Percentiles rank a stretch among this genome's conserved stretches.
Conservation (phyloP, 805 yeast genomes). For the Suhomyces pyralidae region DNA sequence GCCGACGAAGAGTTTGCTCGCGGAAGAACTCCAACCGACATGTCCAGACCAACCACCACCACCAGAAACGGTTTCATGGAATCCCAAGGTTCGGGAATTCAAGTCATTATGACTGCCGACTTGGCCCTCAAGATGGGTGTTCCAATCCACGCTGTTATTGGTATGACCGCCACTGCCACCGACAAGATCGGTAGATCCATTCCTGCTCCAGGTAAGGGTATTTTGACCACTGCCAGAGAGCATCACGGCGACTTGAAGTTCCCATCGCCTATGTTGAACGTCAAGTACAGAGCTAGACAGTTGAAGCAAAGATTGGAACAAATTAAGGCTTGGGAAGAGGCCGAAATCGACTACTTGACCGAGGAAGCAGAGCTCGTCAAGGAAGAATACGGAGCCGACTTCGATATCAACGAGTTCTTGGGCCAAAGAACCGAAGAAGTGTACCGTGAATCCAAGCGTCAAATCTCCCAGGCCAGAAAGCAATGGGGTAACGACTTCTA, state of each 20-base stretch:
- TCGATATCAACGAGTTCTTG: constrained; percentile 49
- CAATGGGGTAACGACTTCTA: constrained; percentile 96
- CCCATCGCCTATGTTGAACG: constrained; percentile 77
- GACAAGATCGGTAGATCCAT: constrained; percentile 98
- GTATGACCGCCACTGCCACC: constrained; percentile 92
- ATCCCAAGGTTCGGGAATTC: constrained; percentile 99
- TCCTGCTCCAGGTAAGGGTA: constrained; percentile 99
- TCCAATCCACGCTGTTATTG: constrained; percentile 94
- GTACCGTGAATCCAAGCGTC: constrained; percentile 77
- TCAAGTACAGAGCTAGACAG: constrained; percentile 92
- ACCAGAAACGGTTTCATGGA: constrained; percentile 98
- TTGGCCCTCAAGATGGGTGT: constrained; percentile 98
- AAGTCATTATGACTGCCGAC: constrained; percentile 92
- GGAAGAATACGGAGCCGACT: constrained; percentile 50
- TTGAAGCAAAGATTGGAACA: constrained; percentile 73
- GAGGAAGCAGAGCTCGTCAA: constrained; percentile 63
- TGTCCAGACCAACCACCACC: constrained; percentile 98
- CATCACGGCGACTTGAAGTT: constrained; percentile 75
- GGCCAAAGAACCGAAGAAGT: constrained; percentile 86
- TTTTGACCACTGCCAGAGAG: constrained; percentile 96
- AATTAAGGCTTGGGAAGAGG: constrained; percentile 79
- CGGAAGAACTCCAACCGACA: constrained; percentile 97
- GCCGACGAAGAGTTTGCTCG: constrained; percentile 82
- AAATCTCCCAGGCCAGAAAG: constrained; percentile 81
- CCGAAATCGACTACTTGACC: constrained; percentile 66